Percentiles rank a stretch among this genome's conserved stretches.
Evolutionary conservation across 1,139 yeast species (phyloP).

Genomic region (Yamadazyma triangularis): DNA sequence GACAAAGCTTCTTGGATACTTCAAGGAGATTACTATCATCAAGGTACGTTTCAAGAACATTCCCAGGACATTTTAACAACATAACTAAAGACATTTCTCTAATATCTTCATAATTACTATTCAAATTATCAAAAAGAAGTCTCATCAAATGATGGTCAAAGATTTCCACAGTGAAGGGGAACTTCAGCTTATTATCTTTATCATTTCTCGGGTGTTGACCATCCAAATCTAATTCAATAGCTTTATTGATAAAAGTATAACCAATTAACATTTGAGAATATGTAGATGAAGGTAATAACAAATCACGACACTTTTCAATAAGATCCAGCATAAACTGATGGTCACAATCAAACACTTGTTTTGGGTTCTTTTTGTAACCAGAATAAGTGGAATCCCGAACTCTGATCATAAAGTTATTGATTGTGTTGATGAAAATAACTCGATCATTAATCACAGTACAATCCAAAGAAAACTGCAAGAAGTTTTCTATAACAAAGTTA

Average conservation of each 20-base stretch:
- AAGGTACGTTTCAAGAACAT: conserved; percentile 10
- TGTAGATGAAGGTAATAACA: conserved; percentile 62
- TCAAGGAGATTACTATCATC: conserved; percentile 18
- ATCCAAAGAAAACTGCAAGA: conserved; percentile 31
- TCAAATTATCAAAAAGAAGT: conserved; percentile 53
- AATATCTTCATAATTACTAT: conserved; percentile 74
- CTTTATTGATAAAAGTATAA: conserved; percentile 40
- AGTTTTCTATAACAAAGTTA: conserved; percentile 15
- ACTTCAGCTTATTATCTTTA: conserved; percentile 6
- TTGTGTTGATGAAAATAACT: conserved; percentile 55
- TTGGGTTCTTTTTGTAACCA: conserved; percentile 24
- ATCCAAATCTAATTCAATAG: conserved; percentile 59
- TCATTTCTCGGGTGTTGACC: conserved; percentile 14
- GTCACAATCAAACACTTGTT: conserved; percentile 11
- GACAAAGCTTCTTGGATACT: conserved; percentile 36
- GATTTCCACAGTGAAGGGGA: conserved; percentile 15
- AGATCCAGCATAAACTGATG: conserved; percentile 1
- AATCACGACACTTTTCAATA: conserved; percentile 32
- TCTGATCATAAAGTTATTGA: conserved; percentile 58
- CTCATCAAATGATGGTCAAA: conserved; percentile 29
- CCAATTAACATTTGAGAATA: conserved; percentile 59
- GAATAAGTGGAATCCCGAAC: conserved; percentile 65
- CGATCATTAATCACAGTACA: conserved; percentile 59
- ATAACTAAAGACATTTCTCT: conserved; percentile 49
- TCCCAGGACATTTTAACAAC: conserved; percentile 46